Conservation (phyloP, 2,329 filamentous ascomycete genomes). For the Monascus ruber region DNA sequence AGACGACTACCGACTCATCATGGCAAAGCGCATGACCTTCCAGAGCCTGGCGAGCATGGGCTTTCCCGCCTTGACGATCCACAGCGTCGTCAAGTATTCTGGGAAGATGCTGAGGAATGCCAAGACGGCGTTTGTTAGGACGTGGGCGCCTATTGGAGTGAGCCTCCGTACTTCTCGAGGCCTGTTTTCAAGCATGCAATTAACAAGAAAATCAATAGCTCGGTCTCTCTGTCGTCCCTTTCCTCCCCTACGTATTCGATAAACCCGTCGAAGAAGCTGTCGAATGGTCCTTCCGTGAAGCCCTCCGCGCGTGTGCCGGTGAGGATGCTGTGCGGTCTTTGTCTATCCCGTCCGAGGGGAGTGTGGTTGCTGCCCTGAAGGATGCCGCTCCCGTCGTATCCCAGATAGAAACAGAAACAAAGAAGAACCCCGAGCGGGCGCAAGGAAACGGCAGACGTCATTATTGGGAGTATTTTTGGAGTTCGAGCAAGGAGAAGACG, state of each 20-base stretch:
- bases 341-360: too few relatives aligned
- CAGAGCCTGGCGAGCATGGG: constrained; percentile 90
- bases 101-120: constrained; percentile 72
- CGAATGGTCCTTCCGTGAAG: constrained; percentile 80
- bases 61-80: constrained; percentile 84
- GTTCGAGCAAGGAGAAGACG: constrained; percentile 7
- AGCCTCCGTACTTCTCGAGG: constrained; percentile 30
- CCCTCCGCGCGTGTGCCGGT: constrained; percentile 62
- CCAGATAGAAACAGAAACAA: too few relatives aligned
- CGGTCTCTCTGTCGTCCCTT: constrained; percentile 63
- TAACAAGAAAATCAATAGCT: constrained; percentile 32
- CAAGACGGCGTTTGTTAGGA: constrained; percentile 65
- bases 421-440: constrained; percentile 10
- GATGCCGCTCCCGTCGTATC: too few relatives aligned
- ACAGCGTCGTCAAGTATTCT: constrained; percentile 82
- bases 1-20: constrained; percentile 83
- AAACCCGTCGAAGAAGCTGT: constrained; percentile 85
- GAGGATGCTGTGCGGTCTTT: constrained; percentile 39
- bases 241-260: constrained; percentile 76
- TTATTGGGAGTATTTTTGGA: constrained; percentile 4
- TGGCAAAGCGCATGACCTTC: constrained; percentile 83
- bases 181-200: not conserved
- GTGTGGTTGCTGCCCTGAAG: too few relatives aligned
- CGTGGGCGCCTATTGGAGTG: constrained; percentile 84
- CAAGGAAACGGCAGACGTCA: constrained; percentile 9